Percentiles rank a stretch among this genome's conserved stretches.
Conservation (phyloP, 371 early-diverging fungal genomes). For the Thermomucor indicae-seudaticae region DNA sequence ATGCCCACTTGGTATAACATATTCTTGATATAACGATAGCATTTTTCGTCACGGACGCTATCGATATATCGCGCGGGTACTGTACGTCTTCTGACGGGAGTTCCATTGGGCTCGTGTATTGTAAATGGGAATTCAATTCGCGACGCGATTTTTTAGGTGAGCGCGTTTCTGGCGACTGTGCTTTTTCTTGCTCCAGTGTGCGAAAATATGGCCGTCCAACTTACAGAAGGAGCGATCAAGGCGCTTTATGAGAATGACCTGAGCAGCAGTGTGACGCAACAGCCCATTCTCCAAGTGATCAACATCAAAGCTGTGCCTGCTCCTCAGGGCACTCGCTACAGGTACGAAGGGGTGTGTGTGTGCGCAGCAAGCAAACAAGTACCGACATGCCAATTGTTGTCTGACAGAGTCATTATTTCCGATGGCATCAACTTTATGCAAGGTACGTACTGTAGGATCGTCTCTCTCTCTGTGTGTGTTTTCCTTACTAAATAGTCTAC, state of each 20-base stretch:
- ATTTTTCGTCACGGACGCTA: no score
- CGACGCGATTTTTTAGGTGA: no score
- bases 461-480: background rate
- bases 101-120: no score
- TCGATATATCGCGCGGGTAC: no score
- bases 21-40: no score
- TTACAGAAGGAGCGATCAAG: constrained; percentile 12
- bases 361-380: constrained; percentile 6
- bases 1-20: no score
- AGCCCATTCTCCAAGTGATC: constrained; percentile 59
- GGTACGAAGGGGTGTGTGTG: constrained; percentile 45
- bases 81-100: no score
- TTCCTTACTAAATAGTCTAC: background rate
- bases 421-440: constrained; percentile 67
- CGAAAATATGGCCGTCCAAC: background rate
- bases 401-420: constrained; percentile 57
- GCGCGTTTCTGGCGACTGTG: no score
- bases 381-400: background rate
- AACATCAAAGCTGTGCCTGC: constrained; percentile 49
- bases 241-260: constrained; percentile 39
- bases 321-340: constrained; percentile 44
- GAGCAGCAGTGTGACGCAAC: constrained; percentile 1
- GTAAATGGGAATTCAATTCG: no score
- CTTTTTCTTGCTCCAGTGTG: no score
- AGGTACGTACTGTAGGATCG: constrained; percentile 27